phyloP scores from a whole-genome alignment of 352 stramenopile species.

The Phytopythium montanum region DNA sequence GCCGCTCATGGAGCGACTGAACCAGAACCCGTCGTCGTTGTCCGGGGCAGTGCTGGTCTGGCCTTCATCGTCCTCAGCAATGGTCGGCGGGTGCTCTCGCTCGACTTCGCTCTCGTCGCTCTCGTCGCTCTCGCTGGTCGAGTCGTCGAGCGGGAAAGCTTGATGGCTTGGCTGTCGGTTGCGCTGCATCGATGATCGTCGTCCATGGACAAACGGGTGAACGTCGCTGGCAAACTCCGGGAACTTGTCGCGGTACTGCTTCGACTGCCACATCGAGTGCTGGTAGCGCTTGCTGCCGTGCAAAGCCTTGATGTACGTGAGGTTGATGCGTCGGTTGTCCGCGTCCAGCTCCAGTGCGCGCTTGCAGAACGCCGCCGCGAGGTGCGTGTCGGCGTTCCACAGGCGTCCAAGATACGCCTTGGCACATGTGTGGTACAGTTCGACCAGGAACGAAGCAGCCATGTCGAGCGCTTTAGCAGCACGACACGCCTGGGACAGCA shows the following conservation, averaged over 20 bases:
- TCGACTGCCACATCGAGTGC: constrained; percentile 39
- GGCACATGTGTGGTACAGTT: constrained; percentile 47
- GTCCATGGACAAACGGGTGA: constrained; percentile 8
- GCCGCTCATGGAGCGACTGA: constrained; percentile 29
- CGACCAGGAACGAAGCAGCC: constrained; percentile 9
- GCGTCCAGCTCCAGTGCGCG: constrained; percentile 52
- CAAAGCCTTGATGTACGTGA: constrained; percentile 62
- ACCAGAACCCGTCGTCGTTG: constrained; percentile 50
- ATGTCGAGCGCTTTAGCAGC: constrained; percentile 9
- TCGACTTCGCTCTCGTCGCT: constrained; percentile 20
- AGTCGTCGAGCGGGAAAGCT: constrained; percentile 1
- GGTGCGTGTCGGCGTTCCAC: constrained; percentile 67
- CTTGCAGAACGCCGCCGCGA: constrained; percentile 63
- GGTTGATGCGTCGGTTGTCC: constrained; percentile 36
- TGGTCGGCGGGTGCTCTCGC: constrained; percentile 7
- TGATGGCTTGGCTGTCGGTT: neutral
- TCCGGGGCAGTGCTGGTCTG: neutral
- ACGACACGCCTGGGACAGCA: constrained; percentile 32
- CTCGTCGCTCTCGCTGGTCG: constrained; percentile 15
- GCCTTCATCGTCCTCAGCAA: neutral
- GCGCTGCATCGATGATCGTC: neutral
- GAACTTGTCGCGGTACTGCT: constrained; percentile 42
- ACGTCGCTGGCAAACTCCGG: constrained; percentile 46
- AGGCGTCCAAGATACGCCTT: constrained; percentile 60
- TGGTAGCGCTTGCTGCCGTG: constrained; percentile 29